These are phyloP conservation scores for Didymella keratinophila DNA, from an alignment of 2,329 filamentous ascomycete genomes.

Conservation along the genomic window DNA sequence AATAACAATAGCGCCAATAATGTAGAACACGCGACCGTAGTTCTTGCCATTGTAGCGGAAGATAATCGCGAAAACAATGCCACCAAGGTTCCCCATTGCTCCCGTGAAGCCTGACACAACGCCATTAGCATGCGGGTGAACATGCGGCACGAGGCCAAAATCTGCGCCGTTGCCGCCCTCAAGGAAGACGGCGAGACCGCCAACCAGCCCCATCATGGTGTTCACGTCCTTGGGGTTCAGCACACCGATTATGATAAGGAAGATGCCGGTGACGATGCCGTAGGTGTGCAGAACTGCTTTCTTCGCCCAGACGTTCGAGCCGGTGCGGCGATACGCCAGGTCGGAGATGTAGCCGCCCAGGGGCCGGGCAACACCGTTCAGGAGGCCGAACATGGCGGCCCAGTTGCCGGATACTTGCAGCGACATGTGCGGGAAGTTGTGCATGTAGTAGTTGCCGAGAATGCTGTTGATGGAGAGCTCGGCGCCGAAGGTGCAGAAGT, in stretches of 20 bases:
- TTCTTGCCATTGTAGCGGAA: conserved; percentile 75
- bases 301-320: conserved; percentile 65
- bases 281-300: conserved; percentile 66
- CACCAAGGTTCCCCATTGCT: conserved; percentile 82
- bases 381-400: conserved; percentile 76
- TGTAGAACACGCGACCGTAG: conserved; percentile 77
- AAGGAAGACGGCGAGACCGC: conserved; percentile 78
- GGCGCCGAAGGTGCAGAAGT: conserved; percentile 67
- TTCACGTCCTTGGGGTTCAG: conserved; percentile 65
- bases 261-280: conserved; percentile 63
- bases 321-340: conserved; percentile 58
- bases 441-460: conserved; percentile 63
- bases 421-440: conserved; percentile 61
- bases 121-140: conserved; percentile 82
- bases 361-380: conserved; percentile 72
- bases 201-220: conserved; percentile 77
- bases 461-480: conserved; percentile 67
- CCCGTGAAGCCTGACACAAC: conserved; percentile 78
- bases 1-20: conserved; percentile 78
- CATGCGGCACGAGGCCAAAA: conserved; percentile 84
- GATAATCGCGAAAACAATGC: conserved; percentile 80
- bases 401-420: conserved; percentile 64
- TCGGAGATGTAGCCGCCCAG: conserved; percentile 68
- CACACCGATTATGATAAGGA: conserved; percentile 67
- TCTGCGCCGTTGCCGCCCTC: conserved; percentile 85